phyloP scores from a whole-genome alignment of 2,329 filamentous ascomycete genomes.

The Fusarium duplospermum region DNA sequence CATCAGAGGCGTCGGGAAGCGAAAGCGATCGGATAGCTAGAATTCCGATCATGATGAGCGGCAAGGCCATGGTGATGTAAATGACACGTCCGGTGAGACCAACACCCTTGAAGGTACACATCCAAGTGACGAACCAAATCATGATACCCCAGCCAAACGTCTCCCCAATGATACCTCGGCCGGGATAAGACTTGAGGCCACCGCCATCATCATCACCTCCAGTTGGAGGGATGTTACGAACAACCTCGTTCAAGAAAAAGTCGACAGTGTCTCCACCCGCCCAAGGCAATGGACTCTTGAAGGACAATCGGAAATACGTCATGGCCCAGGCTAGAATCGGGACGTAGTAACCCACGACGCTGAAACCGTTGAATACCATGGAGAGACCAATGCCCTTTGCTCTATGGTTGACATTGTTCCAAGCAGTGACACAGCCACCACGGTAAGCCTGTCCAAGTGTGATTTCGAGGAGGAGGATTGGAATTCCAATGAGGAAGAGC shows the following conservation, averaged over 20 bases:
- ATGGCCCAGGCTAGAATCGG: constrained; percentile 67
- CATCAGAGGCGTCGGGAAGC: constrained; percentile 62
- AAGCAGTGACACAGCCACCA: constrained; percentile 62
- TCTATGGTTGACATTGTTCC: constrained; percentile 59
- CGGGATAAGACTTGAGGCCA: constrained; percentile 50
- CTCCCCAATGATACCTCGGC: constrained; percentile 59
- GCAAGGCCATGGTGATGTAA: constrained; percentile 68
- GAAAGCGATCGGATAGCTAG: constrained; percentile 62
- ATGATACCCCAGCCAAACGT: constrained; percentile 66
- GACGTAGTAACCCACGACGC: constrained; percentile 65
- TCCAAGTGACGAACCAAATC: constrained; percentile 67
- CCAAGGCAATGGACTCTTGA: constrained; percentile 65
- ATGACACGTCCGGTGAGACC: constrained; percentile 65
- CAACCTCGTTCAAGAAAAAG: constrained; percentile 48
- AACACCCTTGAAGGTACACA: constrained; percentile 68
- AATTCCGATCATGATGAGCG: constrained; percentile 64
- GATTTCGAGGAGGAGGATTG: constrained; percentile 64
- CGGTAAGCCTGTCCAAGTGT: constrained; percentile 75
- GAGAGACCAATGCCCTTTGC: constrained; percentile 64
- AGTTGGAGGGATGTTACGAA: constrained; percentile 39
- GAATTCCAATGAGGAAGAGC: constrained; percentile 58
- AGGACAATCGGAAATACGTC: constrained; percentile 66
- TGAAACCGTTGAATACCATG: constrained; percentile 61
- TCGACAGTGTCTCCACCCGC: constrained; percentile 43
- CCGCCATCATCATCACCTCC: constrained; percentile 6